phyloP scores from a whole-genome alignment of 176 grass and related monocot species.

The Chloris gayana region DNA sequence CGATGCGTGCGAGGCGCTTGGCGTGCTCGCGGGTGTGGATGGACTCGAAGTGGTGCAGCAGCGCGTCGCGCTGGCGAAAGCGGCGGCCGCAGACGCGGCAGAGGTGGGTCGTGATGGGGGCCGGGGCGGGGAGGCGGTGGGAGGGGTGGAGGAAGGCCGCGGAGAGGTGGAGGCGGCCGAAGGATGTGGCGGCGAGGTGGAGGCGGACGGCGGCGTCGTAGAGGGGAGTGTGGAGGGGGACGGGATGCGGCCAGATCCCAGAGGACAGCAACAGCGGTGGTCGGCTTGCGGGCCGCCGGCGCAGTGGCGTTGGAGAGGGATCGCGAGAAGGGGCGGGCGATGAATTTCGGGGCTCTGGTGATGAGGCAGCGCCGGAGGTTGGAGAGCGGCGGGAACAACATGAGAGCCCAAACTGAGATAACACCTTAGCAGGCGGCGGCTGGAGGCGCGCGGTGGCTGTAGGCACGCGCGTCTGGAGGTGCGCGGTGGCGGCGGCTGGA shows the following conservation, averaged over 20 bases:
- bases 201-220: slow-evolving; percentile 60
- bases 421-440: too few relatives aligned
- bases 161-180: slow-evolving; percentile 50
- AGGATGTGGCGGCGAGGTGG: slow-evolving; percentile 52
- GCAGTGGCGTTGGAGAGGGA: not conserved
- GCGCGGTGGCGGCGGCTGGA: too few relatives aligned
- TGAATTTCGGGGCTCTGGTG: not conserved
- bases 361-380: slow-evolving; percentile 24
- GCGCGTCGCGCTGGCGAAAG: not conserved
- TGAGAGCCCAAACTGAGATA: too few relatives aligned
- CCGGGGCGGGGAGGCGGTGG: slow-evolving; percentile 25
- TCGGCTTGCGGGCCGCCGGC: slow-evolving; percentile 20
- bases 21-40: slow-evolving; percentile 65
- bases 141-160: slow-evolving; percentile 45
- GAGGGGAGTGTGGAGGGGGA: slow-evolving; percentile 50
- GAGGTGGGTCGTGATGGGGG: slow-evolving; percentile 17
- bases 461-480: too few relatives aligned
- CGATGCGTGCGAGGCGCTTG: slow-evolving; percentile 60
- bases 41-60: slow-evolving; percentile 32
- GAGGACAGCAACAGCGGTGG: slow-evolving; percentile 48
- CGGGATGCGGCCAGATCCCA: slow-evolving; percentile 64
- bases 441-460: too few relatives aligned
- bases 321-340: not conserved
- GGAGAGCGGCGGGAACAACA: slow-evolving; percentile 21
- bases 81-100: not conserved